These are phyloP conservation scores for Nothophoma quercina DNA, from an alignment of 2,329 filamentous ascomycete species.

Conservation along the genomic window DNA sequence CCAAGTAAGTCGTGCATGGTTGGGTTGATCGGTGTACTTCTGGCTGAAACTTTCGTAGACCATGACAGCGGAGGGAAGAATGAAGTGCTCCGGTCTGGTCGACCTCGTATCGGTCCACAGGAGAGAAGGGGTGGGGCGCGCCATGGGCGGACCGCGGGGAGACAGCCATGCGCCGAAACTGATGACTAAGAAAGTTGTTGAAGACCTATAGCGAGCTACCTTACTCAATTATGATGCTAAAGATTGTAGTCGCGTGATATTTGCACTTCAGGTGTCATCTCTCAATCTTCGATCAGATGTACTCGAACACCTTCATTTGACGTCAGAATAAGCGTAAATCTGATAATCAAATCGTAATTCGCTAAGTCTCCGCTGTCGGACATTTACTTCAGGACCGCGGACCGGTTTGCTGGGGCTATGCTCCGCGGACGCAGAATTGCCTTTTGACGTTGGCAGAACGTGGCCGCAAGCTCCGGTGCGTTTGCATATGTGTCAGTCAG, in stretches of 20 bases:
- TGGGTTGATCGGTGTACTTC: not conserved
- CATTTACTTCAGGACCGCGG: not conserved
- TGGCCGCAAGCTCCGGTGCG: not conserved
- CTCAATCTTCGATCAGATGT: not conserved
- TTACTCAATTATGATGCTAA: not conserved
- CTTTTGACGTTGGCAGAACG: not conserved
- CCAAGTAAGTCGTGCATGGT: slow-evolving; percentile 1
- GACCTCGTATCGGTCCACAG: slow-evolving; percentile 3
- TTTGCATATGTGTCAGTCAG: not conserved
- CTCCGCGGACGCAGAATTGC: not conserved
- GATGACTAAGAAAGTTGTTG: slow-evolving; percentile 26
- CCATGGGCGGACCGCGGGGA: slow-evolving; percentile 10
- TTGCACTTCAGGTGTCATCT: not conserved
- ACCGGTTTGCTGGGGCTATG: not conserved
- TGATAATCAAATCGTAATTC: slow-evolving; percentile 7
- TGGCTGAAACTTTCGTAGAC: slow-evolving; percentile 1
- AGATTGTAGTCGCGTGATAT: not conserved
- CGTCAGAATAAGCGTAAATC: slow-evolving; percentile 6
- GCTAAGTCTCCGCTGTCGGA: slow-evolving; percentile 5
- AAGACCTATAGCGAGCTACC: not conserved
- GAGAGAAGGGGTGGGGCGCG: not conserved
- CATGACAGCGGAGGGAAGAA: not conserved
- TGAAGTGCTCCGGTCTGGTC: slow-evolving; percentile 2
- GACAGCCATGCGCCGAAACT: slow-evolving; percentile 25
- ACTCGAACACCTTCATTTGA: not conserved